Percentiles rank a stretch among this genome's conserved stretches.
Evolutionary conservation across 2,329 filamentous ascomycete genomes (phyloP).

Genomic region (Lasiodiplodia gonubiensis): DNA sequence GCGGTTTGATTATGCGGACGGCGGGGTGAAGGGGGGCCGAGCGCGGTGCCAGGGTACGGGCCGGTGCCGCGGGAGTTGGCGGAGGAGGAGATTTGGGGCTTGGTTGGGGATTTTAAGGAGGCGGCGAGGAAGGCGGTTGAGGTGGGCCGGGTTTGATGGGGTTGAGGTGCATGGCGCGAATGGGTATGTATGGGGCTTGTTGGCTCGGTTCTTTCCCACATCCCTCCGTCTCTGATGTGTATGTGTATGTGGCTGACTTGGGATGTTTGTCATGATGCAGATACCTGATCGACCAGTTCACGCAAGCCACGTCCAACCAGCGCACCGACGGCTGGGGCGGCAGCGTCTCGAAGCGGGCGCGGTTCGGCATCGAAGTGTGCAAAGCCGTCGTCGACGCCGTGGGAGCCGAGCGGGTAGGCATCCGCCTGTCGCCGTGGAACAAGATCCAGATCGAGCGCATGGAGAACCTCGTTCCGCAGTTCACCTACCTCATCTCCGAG

Average conservation of each 20-base stretch:
- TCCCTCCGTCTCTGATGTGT: too few species aligned
- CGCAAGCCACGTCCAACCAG: constrained; percentile 63
- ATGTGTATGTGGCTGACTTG: too few species aligned
- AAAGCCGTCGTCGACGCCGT: constrained; percentile 57
- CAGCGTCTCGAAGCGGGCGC: constrained; percentile 57
- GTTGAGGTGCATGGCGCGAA: constrained; percentile 65
- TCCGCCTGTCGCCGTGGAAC: constrained; percentile 66
- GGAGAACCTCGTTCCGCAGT: constrained; percentile 67
- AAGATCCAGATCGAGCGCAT: constrained; percentile 69
- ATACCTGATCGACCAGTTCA: constrained; percentile 70
- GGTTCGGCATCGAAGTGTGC: constrained; percentile 61
- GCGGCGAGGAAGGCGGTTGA: constrained; percentile 53
- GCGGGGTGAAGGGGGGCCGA: too few species aligned
- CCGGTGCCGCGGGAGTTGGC: constrained; percentile 44
- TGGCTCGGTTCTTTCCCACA: too few species aligned
- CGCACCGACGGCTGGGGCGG: constrained; percentile 58
- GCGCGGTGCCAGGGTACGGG: constrained; percentile 36
- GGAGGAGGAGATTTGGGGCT: constrained; percentile 47
- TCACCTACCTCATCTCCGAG: constrained; percentile 60
- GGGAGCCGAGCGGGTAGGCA: constrained; percentile 59
- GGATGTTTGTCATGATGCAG: constrained; percentile 45
- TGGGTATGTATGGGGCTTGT: constrained; percentile 44
- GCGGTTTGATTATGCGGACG: too few species aligned
- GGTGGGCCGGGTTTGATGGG: constrained; percentile 63
- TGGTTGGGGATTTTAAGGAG: constrained; percentile 46